Percentiles rank a stretch among this genome's conserved stretches.
These are phyloP conservation scores for Didymella lethalis DNA, from an alignment of 2,329 filamentous ascomycete species.

Conservation along the genomic window DNA sequence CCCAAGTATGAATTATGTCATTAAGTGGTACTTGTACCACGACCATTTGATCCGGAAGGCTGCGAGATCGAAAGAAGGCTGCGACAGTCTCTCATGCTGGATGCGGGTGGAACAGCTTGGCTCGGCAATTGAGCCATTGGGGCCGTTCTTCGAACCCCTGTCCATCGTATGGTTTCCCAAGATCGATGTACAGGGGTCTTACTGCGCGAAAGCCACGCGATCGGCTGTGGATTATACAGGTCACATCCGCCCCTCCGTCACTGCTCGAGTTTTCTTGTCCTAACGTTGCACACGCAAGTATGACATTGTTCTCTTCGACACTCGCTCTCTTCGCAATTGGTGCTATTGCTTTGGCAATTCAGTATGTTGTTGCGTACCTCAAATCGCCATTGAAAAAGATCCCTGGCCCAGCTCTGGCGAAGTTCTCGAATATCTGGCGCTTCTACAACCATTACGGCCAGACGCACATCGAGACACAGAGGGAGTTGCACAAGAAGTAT, in stretches of 20 bases:
- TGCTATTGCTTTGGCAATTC: constrained; percentile 24
- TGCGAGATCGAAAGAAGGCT: background rate
- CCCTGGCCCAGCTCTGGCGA: constrained; percentile 45
- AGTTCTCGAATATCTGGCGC: constrained; percentile 46
- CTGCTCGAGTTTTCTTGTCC: constrained; percentile 1
- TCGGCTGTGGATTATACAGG: constrained; percentile 19
- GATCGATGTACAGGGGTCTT: constrained; percentile 6
- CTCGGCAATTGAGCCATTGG: background rate
- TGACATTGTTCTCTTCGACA: constrained; percentile 24
- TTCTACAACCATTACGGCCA: constrained; percentile 39
- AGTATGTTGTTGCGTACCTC: constrained; percentile 36
- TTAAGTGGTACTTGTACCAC: no score
- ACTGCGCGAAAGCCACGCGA: constrained; percentile 6
- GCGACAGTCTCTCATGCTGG: background rate
- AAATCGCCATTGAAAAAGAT: constrained; percentile 43
- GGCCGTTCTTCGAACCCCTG: constrained; percentile 1
- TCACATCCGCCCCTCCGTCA: constrained; percentile 6
- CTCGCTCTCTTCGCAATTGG: constrained; percentile 27
- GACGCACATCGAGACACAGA: constrained; percentile 43
- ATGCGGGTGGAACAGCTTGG: background rate
- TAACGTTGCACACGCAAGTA: constrained; percentile 16
- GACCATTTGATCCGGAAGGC: background rate
- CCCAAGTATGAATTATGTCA: background rate
- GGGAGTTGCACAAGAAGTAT: constrained; percentile 40
- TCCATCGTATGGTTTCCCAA: background rate